Percentiles rank a stretch among this genome's conserved stretches.
Evolutionary conservation across 768 basidiomycete genomes (phyloP).

Genomic region (Lentinus tigrinus): DNA sequence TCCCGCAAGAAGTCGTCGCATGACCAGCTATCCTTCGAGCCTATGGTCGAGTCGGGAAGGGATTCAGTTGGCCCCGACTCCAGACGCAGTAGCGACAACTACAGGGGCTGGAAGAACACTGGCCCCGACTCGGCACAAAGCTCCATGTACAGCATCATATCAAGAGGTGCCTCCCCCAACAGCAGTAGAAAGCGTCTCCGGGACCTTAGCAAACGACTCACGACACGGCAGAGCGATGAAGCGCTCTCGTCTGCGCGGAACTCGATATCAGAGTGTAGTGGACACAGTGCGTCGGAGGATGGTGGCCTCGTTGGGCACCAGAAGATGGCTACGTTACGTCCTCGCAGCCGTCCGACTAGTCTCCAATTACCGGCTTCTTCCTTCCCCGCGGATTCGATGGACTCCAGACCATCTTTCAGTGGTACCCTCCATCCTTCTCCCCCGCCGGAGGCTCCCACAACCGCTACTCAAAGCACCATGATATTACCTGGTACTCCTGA

Average conservation of each 20-base stretch:
- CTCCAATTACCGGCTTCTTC: slow-evolving; percentile 5
- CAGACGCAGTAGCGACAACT: slow-evolving; percentile 42
- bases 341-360: slow-evolving; percentile 14
- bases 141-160: slow-evolving; percentile 37
- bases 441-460: background rate
- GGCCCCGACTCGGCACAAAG: slow-evolving; percentile 28
- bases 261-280: slow-evolving; percentile 42
- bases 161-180: slow-evolving; percentile 42
- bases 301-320: slow-evolving; percentile 18
- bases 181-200: slow-evolving; percentile 43
- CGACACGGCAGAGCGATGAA: slow-evolving; percentile 44
- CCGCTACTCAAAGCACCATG: slow-evolving; percentile 13
- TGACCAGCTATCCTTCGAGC: slow-evolving; percentile 61
- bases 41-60: slow-evolving; percentile 45
- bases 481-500: background rate
- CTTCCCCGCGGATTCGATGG: background rate
- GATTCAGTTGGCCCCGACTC: slow-evolving; percentile 46
- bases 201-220: slow-evolving; percentile 36
- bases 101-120: slow-evolving; percentile 17
- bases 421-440: background rate
- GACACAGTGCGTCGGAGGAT: slow-evolving; percentile 27
- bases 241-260: slow-evolving; percentile 44
- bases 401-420: background rate
- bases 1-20: slow-evolving; percentile 36
- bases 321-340: slow-evolving; percentile 10